A percentile compares a stretch with the other conserved stretches of the same genome.
Conservation (phyloP, 371 early-diverging fungal species). For the Nematocida displodere region DNA sequence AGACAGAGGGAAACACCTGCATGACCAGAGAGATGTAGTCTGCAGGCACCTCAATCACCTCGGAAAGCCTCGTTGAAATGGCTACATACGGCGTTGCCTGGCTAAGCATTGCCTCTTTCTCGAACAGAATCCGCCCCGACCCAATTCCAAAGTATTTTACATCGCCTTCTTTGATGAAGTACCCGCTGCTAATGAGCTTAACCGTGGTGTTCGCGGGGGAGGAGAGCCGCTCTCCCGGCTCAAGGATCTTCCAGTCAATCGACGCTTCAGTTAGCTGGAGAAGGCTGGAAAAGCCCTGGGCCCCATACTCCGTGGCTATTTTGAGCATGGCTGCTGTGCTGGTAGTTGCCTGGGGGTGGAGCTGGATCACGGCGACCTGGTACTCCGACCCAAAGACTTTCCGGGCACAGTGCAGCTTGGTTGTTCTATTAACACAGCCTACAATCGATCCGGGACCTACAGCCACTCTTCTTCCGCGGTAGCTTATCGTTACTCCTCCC, state of each 20-base stretch:
- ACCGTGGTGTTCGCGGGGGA: background rate
- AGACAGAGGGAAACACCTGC: background rate
- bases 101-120: conserved; percentile 27
- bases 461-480: background rate
- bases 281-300: background rate
- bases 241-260: conserved; percentile 26
- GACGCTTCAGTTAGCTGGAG: conserved; percentile 28
- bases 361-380: background rate
- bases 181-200: conserved; percentile 15
- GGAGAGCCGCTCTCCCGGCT: conserved; percentile 35
- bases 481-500: background rate
- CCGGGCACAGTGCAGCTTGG: background rate
- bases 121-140: conserved; percentile 10
- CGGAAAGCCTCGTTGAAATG: conserved; percentile 20
- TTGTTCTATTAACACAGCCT: background rate
- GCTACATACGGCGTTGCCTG: background rate
- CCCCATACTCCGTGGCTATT: background rate
- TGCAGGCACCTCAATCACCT: conserved; percentile 44
- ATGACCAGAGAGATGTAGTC: conserved; percentile 14
- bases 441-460: background rate
- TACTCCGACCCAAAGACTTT: background rate
- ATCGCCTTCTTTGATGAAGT: conserved; percentile 39
- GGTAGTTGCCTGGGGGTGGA: background rate
- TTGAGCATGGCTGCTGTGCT: background rate
- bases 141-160: conserved; percentile 47